Conservation (phyloP, 208 protist species). For the Spongospora subterranea region DNA sequence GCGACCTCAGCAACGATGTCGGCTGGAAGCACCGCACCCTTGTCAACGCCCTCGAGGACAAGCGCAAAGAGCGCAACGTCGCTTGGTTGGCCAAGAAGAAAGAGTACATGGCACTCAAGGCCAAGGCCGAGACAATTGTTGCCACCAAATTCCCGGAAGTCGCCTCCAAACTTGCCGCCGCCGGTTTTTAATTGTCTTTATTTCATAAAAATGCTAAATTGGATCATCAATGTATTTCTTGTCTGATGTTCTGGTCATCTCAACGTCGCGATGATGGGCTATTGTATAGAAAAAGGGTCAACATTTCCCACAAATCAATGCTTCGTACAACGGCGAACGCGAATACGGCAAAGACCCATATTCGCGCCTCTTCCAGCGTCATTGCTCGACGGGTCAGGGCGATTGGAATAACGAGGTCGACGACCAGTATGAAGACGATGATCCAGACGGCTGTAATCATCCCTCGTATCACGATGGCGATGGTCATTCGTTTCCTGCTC, state of each 20-base stretch:
- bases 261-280: background rate
- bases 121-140: background rate
- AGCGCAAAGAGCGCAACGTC: conserved; percentile 77
- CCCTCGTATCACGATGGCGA: background rate
- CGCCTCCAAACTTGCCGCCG: background rate
- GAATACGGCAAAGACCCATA: background rate
- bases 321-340: background rate
- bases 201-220: background rate
- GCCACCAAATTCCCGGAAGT: background rate
- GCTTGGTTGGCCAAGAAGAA: conserved; percentile 79
- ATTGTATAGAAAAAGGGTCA: background rate
- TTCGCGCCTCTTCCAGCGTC: background rate
- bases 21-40: conserved; percentile 88
- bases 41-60: conserved; percentile 83
- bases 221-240: background rate
- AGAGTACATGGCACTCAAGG: conserved; percentile 61
- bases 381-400: background rate
- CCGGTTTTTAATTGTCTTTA: background rate
- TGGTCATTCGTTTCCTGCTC: background rate
- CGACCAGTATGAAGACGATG: background rate
- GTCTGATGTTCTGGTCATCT: background rate
- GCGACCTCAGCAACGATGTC: conserved; percentile 77
- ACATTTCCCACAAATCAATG: background rate
- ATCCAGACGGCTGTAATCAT: background rate
- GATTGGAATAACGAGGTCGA: background rate